Evolutionary conservation across 305 asterid genomes (phyloP).

Genomic region (Fraxinus greggii): DNA sequence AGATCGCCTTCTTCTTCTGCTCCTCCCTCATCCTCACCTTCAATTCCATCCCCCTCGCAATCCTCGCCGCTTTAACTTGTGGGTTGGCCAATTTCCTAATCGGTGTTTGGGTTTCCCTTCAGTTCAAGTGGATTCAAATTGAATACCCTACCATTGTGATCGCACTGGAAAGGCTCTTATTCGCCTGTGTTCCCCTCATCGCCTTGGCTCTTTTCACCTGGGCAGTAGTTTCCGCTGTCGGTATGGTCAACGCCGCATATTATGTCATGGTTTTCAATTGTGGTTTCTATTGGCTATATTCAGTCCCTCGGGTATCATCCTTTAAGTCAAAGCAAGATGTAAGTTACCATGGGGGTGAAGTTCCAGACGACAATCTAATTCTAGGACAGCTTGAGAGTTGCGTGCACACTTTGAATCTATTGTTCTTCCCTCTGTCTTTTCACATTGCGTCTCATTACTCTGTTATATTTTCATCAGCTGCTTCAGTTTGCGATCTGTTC

Average conservation of each 20-base stretch:
- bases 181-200: slow-evolving; percentile 74
- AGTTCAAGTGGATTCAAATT: slow-evolving; percentile 96
- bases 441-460: slow-evolving; percentile 77
- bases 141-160: slow-evolving; percentile 88
- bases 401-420: slow-evolving; percentile 73
- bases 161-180: slow-evolving; percentile 79
- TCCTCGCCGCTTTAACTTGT: slow-evolving; percentile 66
- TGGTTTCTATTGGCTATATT: slow-evolving; percentile 91
- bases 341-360: slow-evolving; percentile 80
- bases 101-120: slow-evolving; percentile 96
- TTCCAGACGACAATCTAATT: slow-evolving; percentile 67
- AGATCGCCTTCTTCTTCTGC: slow-evolving; percentile 79
- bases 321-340: slow-evolving; percentile 73
- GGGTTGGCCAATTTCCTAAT: slow-evolving; percentile 77
- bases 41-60: slow-evolving; percentile 50
- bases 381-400: slow-evolving; percentile 92
- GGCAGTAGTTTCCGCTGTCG: slow-evolving; percentile 94
- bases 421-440: slow-evolving; percentile 72
- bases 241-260: slow-evolving; percentile 82
- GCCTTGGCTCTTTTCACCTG: slow-evolving; percentile 81
- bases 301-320: slow-evolving; percentile 75
- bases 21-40: slow-evolving; percentile 60
- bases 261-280: slow-evolving; percentile 86
- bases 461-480: slow-evolving; percentile 63
- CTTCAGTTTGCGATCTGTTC: slow-evolving; percentile 69